These are phyloP conservation scores for Saccharomyces eubayanus DNA, from an alignment of 805 yeast genomes.

Conservation along the genomic window DNA sequence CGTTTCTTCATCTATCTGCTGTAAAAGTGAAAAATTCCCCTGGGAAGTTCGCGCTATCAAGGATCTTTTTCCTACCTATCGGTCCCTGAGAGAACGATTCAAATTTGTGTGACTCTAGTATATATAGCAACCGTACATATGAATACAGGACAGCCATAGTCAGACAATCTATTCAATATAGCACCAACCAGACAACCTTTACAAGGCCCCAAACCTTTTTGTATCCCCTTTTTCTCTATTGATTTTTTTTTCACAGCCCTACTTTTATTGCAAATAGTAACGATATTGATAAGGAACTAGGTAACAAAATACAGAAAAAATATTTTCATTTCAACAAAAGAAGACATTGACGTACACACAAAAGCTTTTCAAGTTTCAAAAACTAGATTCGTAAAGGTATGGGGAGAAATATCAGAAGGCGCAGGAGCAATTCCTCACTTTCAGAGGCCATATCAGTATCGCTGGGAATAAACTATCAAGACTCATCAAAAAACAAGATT, in stretches of 20 bases:
- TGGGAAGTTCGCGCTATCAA: background rate
- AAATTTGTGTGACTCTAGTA: background rate
- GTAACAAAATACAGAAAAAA: background rate
- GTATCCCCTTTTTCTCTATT: background rate
- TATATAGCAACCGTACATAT: background rate
- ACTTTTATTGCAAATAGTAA: background rate
- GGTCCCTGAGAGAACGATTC: background rate
- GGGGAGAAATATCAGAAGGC: background rate
- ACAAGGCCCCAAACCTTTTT: background rate
- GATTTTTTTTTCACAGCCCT: background rate
- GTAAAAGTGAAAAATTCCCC: background rate
- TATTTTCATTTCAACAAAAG: background rate
- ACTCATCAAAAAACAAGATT: background rate
- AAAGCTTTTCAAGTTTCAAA: background rate
- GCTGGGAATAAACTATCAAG: constrained; percentile 22
- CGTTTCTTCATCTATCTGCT: background rate
- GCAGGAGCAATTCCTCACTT: constrained; percentile 3
- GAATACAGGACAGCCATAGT: background rate
- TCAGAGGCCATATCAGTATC: constrained; percentile 29
- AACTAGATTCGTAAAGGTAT: background rate
- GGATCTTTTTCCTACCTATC: background rate
- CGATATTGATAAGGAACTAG: background rate
- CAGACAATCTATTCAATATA: background rate
- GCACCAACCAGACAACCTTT: background rate
- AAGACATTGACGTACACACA: background rate